These are phyloP conservation scores for Euphorbia celastroides DNA, from an alignment of 441 rosid species.

Conservation along the genomic window DNA sequence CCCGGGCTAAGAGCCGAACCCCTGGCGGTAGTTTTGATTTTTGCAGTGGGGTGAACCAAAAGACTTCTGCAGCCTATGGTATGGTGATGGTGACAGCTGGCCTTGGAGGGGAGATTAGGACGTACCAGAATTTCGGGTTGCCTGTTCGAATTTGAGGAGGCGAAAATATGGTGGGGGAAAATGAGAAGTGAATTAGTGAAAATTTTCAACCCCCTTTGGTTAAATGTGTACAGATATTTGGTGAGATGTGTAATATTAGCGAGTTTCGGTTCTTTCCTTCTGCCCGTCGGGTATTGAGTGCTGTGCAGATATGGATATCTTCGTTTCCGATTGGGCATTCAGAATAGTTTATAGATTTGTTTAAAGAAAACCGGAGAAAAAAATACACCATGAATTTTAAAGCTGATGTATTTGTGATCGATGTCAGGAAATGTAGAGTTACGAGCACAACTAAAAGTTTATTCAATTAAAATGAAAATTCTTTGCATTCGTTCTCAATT, in stretches of 20 bases:
- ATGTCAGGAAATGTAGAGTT: constrained; percentile 59
- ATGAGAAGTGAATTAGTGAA: constrained; percentile 14
- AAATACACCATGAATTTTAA: constrained; percentile 37
- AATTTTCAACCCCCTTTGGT: constrained; percentile 13
- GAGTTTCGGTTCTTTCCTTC: constrained; percentile 32
- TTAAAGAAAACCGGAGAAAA: constrained; percentile 8
- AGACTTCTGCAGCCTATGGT: constrained; percentile 74
- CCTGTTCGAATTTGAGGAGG: constrained; percentile 63
- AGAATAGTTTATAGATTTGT: constrained; percentile 44
- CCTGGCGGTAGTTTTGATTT: constrained; percentile 55
- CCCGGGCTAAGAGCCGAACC: constrained; percentile 41
- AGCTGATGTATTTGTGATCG: constrained; percentile 37
- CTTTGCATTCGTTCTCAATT: constrained; percentile 32
- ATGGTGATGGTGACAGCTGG: constrained; percentile 94
- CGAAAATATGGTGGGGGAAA: background rate
- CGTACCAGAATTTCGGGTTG: constrained; percentile 89
- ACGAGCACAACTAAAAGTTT: constrained; percentile 34
- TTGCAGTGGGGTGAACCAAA: constrained; percentile 39
- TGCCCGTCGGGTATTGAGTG: constrained; percentile 32
- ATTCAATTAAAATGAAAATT: constrained; percentile 49
- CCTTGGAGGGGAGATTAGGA: constrained; percentile 74
- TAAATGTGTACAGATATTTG: constrained; percentile 48
- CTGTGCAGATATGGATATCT: constrained; percentile 19
- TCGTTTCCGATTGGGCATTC: constrained; percentile 36
- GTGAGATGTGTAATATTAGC: constrained; percentile 58